Evolutionary conservation across 1,284 basidiomycete species (phyloP).

Genomic region (Phlebopus sp.): DNA sequence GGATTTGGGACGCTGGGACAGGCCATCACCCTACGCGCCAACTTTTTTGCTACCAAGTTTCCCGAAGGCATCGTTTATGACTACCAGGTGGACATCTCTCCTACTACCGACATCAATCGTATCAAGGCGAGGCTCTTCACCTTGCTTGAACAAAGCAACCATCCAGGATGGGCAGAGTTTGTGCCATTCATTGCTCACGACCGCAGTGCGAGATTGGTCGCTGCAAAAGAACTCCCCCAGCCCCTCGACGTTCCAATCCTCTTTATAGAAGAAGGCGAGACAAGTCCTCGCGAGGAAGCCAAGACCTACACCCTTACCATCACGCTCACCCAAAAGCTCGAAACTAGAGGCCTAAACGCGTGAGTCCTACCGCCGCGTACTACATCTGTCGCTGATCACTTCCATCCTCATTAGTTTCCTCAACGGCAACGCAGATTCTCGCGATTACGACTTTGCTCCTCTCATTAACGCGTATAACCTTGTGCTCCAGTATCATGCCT

Average conservation of each 20-base stretch:
- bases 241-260: slow-evolving; percentile 48
- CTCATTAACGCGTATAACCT: slow-evolving; percentile 64
- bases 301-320: slow-evolving; percentile 54
- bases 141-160: slow-evolving; percentile 48
- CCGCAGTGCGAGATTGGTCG: slow-evolving; percentile 53
- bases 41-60: slow-evolving; percentile 60
- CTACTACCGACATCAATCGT: slow-evolving; percentile 47
- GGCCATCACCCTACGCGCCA: slow-evolving; percentile 54
- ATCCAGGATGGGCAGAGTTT: slow-evolving; percentile 39
- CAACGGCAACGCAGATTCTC: slow-evolving; percentile 40
- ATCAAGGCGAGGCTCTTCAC: slow-evolving; percentile 53
- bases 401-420: slow-evolving; percentile 43
- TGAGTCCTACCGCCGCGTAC: slow-evolving; percentile 33
- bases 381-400: neutral
- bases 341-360: slow-evolving; percentile 44
- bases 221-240: slow-evolving; percentile 52
- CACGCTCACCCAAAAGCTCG: slow-evolving; percentile 44
- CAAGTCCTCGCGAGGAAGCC: slow-evolving; percentile 38
- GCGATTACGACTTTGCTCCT: slow-evolving; percentile 49
- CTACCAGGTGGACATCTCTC: slow-evolving; percentile 56
- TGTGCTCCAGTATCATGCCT: slow-evolving; percentile 56
- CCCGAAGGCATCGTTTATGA: slow-evolving; percentile 54
- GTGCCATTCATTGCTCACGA: slow-evolving; percentile 60
- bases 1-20: slow-evolving; percentile 62
- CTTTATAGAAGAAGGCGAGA: slow-evolving; percentile 56